Evolutionary conservation across 768 basidiomycete genomes (phyloP).

Genomic region (Clitopilus passeckerianus): DNA sequence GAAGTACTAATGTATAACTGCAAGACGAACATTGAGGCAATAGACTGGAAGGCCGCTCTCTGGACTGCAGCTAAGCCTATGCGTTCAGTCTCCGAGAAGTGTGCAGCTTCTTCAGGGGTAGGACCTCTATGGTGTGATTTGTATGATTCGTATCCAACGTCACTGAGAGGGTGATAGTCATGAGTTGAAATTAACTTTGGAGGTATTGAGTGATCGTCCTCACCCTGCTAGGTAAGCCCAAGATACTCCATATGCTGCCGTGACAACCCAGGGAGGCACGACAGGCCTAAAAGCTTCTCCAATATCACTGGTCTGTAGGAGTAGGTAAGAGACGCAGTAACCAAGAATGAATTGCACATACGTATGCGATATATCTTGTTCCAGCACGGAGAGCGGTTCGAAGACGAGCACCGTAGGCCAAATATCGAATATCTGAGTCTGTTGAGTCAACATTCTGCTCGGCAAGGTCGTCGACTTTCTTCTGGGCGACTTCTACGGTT

Average conservation of each 20-base stretch:
- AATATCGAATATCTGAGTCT: slow-evolving; percentile 65
- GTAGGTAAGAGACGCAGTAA: slow-evolving; percentile 8
- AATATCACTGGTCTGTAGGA: slow-evolving; percentile 65
- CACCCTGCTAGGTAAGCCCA: slow-evolving; percentile 73
- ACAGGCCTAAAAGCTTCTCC: slow-evolving; percentile 83
- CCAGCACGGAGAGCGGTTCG: slow-evolving; percentile 70
- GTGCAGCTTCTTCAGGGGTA: slow-evolving; percentile 56
- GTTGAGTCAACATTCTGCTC: slow-evolving; percentile 61
- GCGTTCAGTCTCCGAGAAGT: slow-evolving; percentile 68
- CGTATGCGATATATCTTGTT: slow-evolving; percentile 75
- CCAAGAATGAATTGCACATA: slow-evolving; percentile 23
- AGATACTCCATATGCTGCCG: slow-evolving; percentile 75
- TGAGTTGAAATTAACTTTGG: not conserved
- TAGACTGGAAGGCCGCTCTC: slow-evolving; percentile 74
- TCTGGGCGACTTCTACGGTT: slow-evolving; percentile 34
- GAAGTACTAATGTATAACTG: slow-evolving; percentile 3
- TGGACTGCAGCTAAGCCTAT: slow-evolving; percentile 69
- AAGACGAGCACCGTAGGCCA: slow-evolving; percentile 76
- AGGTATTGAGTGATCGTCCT: not conserved
- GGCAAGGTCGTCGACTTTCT: slow-evolving; percentile 52
- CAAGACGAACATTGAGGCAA: slow-evolving; percentile 69
- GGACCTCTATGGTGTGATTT: slow-evolving; percentile 70
- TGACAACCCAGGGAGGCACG: slow-evolving; percentile 65
- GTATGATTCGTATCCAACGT: slow-evolving; percentile 79
- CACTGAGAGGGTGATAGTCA: slow-evolving; percentile 28